phyloP scores from a whole-genome alignment of 306 rosid species.

The Arachis hypogaea region DNA sequence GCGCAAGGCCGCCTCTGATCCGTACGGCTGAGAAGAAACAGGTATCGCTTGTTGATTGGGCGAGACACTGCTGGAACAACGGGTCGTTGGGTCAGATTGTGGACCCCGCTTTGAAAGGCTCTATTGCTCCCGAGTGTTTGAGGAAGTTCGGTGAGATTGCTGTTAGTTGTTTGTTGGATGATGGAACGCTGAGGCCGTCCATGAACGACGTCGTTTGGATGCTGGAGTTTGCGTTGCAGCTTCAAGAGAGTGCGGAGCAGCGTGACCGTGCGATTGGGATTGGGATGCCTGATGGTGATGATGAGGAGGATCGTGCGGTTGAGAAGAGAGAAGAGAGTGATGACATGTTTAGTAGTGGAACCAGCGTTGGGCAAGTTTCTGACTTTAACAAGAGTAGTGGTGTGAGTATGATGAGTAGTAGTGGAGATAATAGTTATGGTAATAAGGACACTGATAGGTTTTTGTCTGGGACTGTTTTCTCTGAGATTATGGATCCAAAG shows the following conservation, averaged over 20 bases:
- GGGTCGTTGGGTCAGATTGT: constrained; percentile 45
- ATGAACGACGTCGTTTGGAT: constrained; percentile 72
- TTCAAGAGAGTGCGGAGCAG: constrained; percentile 58
- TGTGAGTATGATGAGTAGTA: constrained; percentile 25
- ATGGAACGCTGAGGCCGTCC: constrained; percentile 52
- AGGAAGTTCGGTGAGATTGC: constrained; percentile 49
- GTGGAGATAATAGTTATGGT: constrained; percentile 9
- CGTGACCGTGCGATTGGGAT: neutral
- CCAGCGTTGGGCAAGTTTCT: constrained; percentile 36
- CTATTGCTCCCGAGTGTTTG: constrained; percentile 41
- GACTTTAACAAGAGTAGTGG: constrained; percentile 36
- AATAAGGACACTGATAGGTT: neutral
- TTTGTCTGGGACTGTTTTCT: constrained; percentile 34
- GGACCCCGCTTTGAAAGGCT: constrained; percentile 49
- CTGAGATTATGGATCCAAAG: constrained; percentile 42
- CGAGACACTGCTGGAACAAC: constrained; percentile 19
- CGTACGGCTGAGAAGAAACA: constrained; percentile 36
- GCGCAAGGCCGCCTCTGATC: constrained; percentile 51
- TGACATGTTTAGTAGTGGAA: constrained; percentile 39
- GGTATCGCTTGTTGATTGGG: constrained; percentile 55
- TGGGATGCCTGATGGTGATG: neutral
- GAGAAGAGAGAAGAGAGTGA: neutral
- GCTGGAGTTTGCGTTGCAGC: constrained; percentile 58
- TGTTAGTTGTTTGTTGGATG: constrained; percentile 53
- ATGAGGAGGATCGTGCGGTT: neutral